Evolutionary conservation across 2,329 filamentous ascomycete genomes (phyloP), one percentile per base, ranked within the genome.

Genomic region (Penicillium concentricum): DNA sequence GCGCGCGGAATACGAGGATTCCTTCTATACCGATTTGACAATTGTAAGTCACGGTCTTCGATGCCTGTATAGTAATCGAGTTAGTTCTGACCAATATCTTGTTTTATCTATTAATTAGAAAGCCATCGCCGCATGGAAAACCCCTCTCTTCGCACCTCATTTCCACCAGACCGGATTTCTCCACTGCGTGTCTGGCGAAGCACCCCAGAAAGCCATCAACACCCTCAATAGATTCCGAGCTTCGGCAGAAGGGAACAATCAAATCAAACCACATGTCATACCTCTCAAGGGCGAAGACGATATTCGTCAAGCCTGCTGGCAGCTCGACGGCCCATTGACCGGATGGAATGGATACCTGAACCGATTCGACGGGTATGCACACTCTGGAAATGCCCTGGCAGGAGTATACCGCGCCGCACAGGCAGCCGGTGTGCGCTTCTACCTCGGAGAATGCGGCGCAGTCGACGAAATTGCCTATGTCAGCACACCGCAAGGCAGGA

Each of bases 321-420:
- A 83, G 59, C 81, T 79, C 42, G 69, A 74, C 6, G 81, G 82
- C 0, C 72, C 77, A 0, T 67, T 85, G 38, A 71, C 75, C 0
- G 79, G 79, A 1, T 87, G 83, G 81, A 77, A 74, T 26, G 85
- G 85, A 8, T 87, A 87, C 66, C 74, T 83, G 41, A 87, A 87
- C 64, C 74, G 72, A 4, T 77, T 81, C 6, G 83, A 80, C 12
- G 83, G 84, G 2, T 86, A 85, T 54, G 82, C 82, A 1, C 82
- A 85, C 57, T 80, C 83, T 0, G 78, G 76, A 0, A 78, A 85
- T 55, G 79, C 84, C 0, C 64, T 86, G 7, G 71, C 71, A 5
- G 79, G 77, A 0, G 73, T 83, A 0, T 80, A 81, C 60, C 65
- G 74, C 1, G 76, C 76, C 0, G 74, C 76, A 2, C 73, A 75